A percentile compares a stretch with the other conserved stretches of the same genome.
Conservation (phyloP, 371 early-diverging fungal species). For the Lichtheimia ramosa region DNA sequence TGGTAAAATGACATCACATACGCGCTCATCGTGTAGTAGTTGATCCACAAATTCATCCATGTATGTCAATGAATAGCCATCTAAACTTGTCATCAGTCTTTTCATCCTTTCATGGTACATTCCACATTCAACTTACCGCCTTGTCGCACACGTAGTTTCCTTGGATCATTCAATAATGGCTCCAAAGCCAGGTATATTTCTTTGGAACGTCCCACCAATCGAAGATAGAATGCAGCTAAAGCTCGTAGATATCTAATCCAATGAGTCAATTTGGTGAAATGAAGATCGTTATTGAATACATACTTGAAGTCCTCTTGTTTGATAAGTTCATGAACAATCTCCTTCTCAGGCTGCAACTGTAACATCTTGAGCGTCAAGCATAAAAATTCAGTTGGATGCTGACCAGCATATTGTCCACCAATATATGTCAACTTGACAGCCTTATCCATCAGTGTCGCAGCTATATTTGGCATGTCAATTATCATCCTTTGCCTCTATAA, state of each 20-base stretch:
- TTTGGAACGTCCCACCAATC: constrained; percentile 73
- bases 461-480: constrained; percentile 28
- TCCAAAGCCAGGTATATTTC: constrained; percentile 88
- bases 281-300: constrained; percentile 1
- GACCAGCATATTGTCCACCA: constrained; percentile 87
- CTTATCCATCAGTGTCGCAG: constrained; percentile 88
- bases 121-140: constrained; percentile 41
- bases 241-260: constrained; percentile 78
- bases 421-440: constrained; percentile 77
- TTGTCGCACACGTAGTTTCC: constrained; percentile 75
- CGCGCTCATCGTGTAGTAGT: constrained; percentile 76
- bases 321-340: constrained; percentile 82
- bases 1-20: constrained; percentile 90
- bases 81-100: constrained; percentile 33
- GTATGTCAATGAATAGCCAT: constrained; percentile 61
- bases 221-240: constrained; percentile 85
- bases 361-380: constrained; percentile 88
- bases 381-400: constrained; percentile 88
- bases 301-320: constrained; percentile 79
- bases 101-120: too few species aligned
- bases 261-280: not conserved
- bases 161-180: constrained; percentile 81
- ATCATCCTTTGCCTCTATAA: not conserved
- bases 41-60: constrained; percentile 94
- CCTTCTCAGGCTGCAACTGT: constrained; percentile 87